phyloP scores from a whole-genome alignment of 345 rosid genomes.

The Camelina neglecta region DNA sequence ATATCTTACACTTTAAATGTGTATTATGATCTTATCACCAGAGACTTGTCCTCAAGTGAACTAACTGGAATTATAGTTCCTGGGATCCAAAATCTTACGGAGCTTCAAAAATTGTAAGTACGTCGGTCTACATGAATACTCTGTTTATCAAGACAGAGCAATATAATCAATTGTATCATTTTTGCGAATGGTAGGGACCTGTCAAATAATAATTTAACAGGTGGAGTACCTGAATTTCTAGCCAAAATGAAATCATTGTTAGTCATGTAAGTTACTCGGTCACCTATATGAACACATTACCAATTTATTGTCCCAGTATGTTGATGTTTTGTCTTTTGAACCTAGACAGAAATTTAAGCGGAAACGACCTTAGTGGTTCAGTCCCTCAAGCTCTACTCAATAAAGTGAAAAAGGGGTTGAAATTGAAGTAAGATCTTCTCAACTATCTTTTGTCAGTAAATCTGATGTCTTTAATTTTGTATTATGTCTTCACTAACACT shows the following conservation, averaged over 20 bases:
- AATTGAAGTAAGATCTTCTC: slow-evolving; percentile 32
- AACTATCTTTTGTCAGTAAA: neutral
- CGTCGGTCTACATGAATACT: neutral
- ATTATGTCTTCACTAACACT: slow-evolving; percentile 17
- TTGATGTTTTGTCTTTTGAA: slow-evolving; percentile 8
- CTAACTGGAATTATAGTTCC: slow-evolving; percentile 44
- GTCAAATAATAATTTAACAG: slow-evolving; percentile 55
- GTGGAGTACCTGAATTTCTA: slow-evolving; percentile 57
- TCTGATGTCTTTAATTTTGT: neutral
- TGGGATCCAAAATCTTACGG: slow-evolving; percentile 44
- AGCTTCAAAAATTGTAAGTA: slow-evolving; percentile 54
- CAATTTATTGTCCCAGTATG: neutral
- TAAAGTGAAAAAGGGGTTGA: slow-evolving; percentile 31
- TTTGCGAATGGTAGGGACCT: slow-evolving; percentile 54
- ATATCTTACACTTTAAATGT: slow-evolving; percentile 16
- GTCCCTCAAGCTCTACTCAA: slow-evolving; percentile 48
- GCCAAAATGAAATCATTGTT: slow-evolving; percentile 49
- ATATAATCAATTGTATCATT: neutral
- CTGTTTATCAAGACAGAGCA: slow-evolving; percentile 10
- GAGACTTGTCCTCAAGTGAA: slow-evolving; percentile 53
- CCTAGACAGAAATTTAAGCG: slow-evolving; percentile 35
- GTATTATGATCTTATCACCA: slow-evolving; percentile 21
- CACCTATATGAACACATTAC: slow-evolving; percentile 10
- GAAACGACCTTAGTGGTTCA: slow-evolving; percentile 54
- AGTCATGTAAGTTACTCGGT: slow-evolving; percentile 53